Evolutionary conservation across 306 rosid genomes (phyloP).

Genomic region (Coriaria nepalensis): DNA sequence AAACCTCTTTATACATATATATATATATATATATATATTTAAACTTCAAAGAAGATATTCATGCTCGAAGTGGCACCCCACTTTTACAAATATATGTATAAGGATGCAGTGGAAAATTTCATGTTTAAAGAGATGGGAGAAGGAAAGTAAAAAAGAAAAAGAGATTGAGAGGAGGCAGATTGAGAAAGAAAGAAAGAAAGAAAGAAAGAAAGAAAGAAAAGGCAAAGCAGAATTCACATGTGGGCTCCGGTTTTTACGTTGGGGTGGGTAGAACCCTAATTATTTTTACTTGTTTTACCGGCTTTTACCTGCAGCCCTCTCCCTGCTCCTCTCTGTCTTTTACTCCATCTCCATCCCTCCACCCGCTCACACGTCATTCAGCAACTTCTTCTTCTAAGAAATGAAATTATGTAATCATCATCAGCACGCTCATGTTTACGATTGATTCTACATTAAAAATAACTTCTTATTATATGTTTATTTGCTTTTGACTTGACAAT

Average conservation of each 20-base stretch:
- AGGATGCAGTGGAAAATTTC: background rate
- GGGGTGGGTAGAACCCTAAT: conserved; percentile 46
- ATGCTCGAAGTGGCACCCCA: too few species aligned
- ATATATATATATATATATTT: background rate
- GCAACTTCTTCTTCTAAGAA: too few species aligned
- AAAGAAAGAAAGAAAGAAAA: conserved; percentile 8
- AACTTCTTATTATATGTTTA: too few species aligned
- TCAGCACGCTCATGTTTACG: too few species aligned
- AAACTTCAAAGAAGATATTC: background rate
- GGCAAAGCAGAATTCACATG: conserved; percentile 14
- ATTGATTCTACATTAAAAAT: too few species aligned
- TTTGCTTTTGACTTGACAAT: conserved; percentile 8
- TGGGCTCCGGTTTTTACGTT: conserved; percentile 38
- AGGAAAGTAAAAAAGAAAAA: background rate
- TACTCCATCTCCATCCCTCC: conserved; percentile 12
- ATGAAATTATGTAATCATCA: too few species aligned
- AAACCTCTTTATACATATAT: too few species aligned
- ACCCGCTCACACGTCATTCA: conserved; percentile 12
- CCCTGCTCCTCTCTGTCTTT: conserved; percentile 6
- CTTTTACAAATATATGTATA: too few species aligned
- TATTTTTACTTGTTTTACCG: conserved; percentile 35
- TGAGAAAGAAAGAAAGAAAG: conserved; percentile 15
- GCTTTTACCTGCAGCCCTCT: conserved; percentile 18
- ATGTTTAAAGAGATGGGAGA: background rate
- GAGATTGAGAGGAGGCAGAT: conserved; percentile 14